Base-by-base conservation (phyloP, 495 filamentous ascomycete genomes). In the Rostrohypoxylon terebratum region DNA sequence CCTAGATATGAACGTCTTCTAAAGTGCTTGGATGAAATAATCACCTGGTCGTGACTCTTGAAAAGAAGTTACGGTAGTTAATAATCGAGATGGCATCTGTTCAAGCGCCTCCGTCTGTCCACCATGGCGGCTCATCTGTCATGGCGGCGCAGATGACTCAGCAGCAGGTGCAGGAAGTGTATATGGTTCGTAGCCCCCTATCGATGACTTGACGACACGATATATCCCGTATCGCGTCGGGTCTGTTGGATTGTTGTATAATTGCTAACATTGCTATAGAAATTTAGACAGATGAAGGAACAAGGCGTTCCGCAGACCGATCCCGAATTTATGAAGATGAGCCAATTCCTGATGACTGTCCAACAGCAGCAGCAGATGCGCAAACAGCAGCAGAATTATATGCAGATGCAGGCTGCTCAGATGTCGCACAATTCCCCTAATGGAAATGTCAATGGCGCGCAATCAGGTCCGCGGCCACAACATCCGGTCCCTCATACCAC, bases 221-320 rank as follows among this genome's bases (percentile, higher is more conserved):
- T 74, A 31, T 71, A 55, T 45, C 61, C 58, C 44, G 33, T 51
- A 40, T 11, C 50, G 8, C 45, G 14, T 55, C 34, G 10, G 7
- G 11, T n/a, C 13, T 33, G 16, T 38, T 33, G 10, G 11, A 23
- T 1, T 42, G 23, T 62, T 74, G 18, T 57, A 48, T 50, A 14
- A 2, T 61, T 73, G 73, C 80, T 83, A 69, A 82, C 77, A 65
- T 47, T 40, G 7, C 31, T 47, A 38, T 76, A 97, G 93, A 93
- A 91, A 81, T 95, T 87, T 75, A 88, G 91, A 69, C 90, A 92
- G 79, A 90, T 97, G 90, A 92, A 92, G 83, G 83, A 88, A 28
- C 84, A 90, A 66, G 92, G 92, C 38, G 89, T 94, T 16, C 85
- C 89, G 14, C 85, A 87, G 62, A 89, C 85, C 66, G 91, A 97